Conservation (phyloP, 106 monocot species). For the Dendrobium nobile region DNA sequence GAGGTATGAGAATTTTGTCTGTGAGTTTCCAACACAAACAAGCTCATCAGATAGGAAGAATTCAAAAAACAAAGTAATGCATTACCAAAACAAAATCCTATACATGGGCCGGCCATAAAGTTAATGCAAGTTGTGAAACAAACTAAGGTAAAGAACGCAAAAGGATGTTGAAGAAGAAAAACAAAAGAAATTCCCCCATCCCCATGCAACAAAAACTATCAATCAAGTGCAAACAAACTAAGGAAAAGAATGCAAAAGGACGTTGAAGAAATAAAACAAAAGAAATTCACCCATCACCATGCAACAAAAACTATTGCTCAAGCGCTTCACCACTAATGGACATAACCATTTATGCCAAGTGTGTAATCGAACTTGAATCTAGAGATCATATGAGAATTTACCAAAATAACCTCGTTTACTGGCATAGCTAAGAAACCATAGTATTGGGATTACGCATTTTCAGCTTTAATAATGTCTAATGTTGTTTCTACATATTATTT, state of each 20-base stretch:
- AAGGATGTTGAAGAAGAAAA: too few relatives aligned
- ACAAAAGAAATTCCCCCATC: too few relatives aligned
- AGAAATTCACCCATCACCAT: neutral
- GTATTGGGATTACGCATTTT: neutral
- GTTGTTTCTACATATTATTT: neutral
- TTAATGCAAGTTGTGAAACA: constrained; percentile 1
- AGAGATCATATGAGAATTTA: neutral
- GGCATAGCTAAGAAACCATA: neutral
- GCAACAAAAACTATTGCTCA: neutral
- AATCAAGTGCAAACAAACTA: too few relatives aligned
- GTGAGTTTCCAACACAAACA: neutral
- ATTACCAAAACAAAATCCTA: neutral
- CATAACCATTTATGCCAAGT: neutral
- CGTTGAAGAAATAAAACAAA: neutral
- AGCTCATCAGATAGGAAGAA: neutral
- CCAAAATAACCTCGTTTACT: neutral
- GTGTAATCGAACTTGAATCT: neutral
- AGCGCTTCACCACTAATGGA: neutral
- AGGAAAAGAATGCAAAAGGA: neutral
- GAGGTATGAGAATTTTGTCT: neutral
- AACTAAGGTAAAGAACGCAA: neutral
- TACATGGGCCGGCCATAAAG: neutral
- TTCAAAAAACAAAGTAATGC: neutral
- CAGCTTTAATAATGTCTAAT: neutral
- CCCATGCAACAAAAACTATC: too few relatives aligned